phyloP scores from a whole-genome alignment of 371 early-diverging fungal genomes.

The Dinochytrium kinnereticum region DNA sequence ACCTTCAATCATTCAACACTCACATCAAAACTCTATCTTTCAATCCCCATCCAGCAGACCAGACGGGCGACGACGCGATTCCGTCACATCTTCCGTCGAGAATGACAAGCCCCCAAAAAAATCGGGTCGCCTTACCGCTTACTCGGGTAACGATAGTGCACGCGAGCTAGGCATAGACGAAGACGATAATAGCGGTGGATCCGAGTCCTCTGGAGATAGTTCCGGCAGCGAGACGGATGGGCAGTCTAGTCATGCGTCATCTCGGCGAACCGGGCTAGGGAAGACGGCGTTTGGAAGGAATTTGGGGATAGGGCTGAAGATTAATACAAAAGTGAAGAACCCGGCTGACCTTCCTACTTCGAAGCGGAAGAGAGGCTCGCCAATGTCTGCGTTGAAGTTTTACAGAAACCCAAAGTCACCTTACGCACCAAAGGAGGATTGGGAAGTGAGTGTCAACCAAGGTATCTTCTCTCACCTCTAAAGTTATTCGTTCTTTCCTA shows the following conservation, averaged over 20 bases:
- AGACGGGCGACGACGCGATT: not conserved
- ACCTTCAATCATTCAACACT: not conserved
- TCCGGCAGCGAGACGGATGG: too few relatives aligned
- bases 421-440: not conserved
- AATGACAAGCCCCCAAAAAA: not conserved
- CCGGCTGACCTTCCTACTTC: not conserved
- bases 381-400: not conserved
- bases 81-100: not conserved
- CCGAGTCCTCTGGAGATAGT: not conserved
- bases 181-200: not conserved
- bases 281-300: not conserved
- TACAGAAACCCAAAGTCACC: slow-evolving; percentile 1
- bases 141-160: not conserved
- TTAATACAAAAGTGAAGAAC: slow-evolving; percentile 11
- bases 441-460: slow-evolving; percentile 11
- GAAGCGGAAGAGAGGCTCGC: not conserved
- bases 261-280: too few relatives aligned
- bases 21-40: not conserved
- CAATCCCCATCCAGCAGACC: not conserved
- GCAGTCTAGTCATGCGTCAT: not conserved
- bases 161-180: not conserved
- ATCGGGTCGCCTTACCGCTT: not conserved
- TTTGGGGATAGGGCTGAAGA: not conserved
- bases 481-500: too few relatives aligned
- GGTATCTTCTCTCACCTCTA: too few relatives aligned